A percentile compares a stretch with the other conserved stretches of the same genome.
phyloP scores from a whole-genome alignment of 1,284 basidiomycete genomes.

The Cryptococcus maquisensis region DNA sequence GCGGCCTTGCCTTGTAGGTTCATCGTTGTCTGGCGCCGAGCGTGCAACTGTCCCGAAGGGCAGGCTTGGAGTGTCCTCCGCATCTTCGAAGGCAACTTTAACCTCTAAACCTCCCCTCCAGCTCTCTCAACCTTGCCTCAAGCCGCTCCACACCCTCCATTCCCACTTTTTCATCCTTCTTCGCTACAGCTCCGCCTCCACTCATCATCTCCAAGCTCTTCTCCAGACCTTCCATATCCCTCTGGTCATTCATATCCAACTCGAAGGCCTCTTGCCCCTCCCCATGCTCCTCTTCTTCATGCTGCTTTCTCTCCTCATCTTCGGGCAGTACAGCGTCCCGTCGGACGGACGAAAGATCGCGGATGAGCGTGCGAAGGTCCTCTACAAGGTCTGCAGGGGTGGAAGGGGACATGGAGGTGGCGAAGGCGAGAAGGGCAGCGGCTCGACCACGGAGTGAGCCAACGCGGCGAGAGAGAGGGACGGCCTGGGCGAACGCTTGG shows the following conservation, averaged over 20 bases:
- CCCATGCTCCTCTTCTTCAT: conserved; percentile 40
- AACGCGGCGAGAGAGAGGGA: conserved; percentile 47
- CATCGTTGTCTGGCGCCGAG: too few species aligned
- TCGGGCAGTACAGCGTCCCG: conserved; percentile 37
- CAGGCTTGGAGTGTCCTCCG: too few species aligned
- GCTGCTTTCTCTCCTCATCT: conserved; percentile 41
- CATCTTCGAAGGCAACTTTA: not conserved
- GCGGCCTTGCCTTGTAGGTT: too few species aligned
- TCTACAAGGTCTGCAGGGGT: conserved; percentile 62
- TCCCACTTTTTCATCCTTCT: conserved; percentile 48
- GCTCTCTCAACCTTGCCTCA: conserved; percentile 38
- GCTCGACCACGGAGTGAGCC: conserved; percentile 51
- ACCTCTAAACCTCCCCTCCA: conserved; percentile 48
- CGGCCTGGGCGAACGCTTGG: conserved; percentile 49
- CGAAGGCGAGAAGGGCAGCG: conserved; percentile 39
- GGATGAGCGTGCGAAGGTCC: conserved; percentile 58
- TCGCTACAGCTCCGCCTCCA: conserved; percentile 55
- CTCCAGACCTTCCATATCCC: conserved; percentile 54
- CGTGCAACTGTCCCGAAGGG: too few species aligned
- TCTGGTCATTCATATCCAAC: conserved; percentile 55
- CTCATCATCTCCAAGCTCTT: conserved; percentile 28
- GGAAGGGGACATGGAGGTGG: conserved; percentile 37
- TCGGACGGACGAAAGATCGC: conserved; percentile 26
- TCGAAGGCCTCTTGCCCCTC: conserved; percentile 58
- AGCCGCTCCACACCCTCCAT: conserved; percentile 50